Percentiles rank a stretch among this genome's conserved stretches.
Evolutionary conservation across 352 stramenopile genomes (phyloP).

Genomic region (Phytophthora pistaciae): DNA sequence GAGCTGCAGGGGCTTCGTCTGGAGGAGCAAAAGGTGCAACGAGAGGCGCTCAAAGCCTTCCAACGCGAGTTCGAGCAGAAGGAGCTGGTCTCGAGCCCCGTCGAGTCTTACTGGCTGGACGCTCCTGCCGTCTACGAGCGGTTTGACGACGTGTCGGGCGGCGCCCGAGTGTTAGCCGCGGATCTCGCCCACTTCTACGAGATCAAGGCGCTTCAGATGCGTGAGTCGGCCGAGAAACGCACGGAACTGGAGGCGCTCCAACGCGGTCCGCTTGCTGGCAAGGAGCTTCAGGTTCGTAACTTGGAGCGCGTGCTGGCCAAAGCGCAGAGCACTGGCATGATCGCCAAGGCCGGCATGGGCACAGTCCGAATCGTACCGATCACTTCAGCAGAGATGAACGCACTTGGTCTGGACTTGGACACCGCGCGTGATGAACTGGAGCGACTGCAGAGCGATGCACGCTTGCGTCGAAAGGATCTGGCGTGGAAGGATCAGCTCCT

Average conservation of each 20-base stretch:
- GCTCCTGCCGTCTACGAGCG: conserved; percentile 41
- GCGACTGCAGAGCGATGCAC: conserved; percentile 47
- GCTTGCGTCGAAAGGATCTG: conserved; percentile 49
- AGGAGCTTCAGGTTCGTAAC: conserved; percentile 63
- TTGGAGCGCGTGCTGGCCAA: conserved; percentile 72
- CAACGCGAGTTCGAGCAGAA: conserved; percentile 75
- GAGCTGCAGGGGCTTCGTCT: conserved; percentile 59
- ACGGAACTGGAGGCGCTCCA: conserved; percentile 42
- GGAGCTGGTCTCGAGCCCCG: conserved; percentile 65
- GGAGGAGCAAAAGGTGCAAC: conserved; percentile 52
- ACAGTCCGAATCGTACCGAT: conserved; percentile 78
- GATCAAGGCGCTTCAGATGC: conserved; percentile 60
- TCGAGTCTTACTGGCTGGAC: conserved; percentile 70
- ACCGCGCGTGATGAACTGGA: conserved; percentile 56
- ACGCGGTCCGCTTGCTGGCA: conserved; percentile 28
- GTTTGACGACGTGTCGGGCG: conserved; percentile 46
- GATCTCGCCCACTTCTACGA: conserved; percentile 73
- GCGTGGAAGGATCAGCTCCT: conserved; percentile 73
- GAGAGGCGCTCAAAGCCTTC: conserved; percentile 63
- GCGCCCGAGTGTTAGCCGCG: conserved; percentile 44
- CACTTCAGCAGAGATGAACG: conserved; percentile 49
- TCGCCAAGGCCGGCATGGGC: conserved; percentile 73
- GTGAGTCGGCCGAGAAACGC: conserved; percentile 49
- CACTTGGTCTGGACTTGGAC: conserved; percentile 52
- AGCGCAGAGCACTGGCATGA: conserved; percentile 71